These are phyloP conservation scores for Pyrenophora tritici-repentis DNA, from an alignment of 2,329 filamentous ascomycete species.

Conservation along the genomic window DNA sequence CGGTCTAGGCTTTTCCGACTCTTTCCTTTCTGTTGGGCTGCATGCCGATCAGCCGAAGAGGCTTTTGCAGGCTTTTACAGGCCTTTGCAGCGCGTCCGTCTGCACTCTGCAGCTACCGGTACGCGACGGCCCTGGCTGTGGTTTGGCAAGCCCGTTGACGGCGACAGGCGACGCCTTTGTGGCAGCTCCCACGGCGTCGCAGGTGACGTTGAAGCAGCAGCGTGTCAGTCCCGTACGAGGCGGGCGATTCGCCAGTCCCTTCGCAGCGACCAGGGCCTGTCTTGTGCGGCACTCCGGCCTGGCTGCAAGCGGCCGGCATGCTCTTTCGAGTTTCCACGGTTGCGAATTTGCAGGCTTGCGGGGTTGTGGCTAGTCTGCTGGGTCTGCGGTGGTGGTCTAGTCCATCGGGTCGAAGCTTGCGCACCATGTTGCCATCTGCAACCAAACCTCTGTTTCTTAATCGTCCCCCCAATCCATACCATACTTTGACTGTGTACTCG, in stretches of 20 bases:
- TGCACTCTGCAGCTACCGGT: slow-evolving; percentile 8
- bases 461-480: slow-evolving; percentile 2
- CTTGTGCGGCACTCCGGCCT: background rate
- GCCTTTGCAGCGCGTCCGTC: no score
- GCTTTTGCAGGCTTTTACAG: background rate
- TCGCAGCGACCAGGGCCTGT: no score
- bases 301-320: slow-evolving; percentile 8
- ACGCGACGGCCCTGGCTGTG: slow-evolving; percentile 6
- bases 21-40: slow-evolving; percentile 21
- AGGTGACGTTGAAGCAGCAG: no score
- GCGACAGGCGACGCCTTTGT: background rate
- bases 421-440: slow-evolving; percentile 8
- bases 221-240: no score
- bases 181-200: no score
- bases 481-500: background rate
- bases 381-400: slow-evolving; percentile 4
- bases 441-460: slow-evolving; percentile 10
- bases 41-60: slow-evolving; percentile 22
- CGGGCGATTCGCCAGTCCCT: no score
- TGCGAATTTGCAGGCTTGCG: slow-evolving; percentile 7
- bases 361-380: slow-evolving; percentile 6
- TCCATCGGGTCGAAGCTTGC: slow-evolving; percentile 8
- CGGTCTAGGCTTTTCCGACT: slow-evolving; percentile 18
- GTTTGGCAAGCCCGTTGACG: slow-evolving; percentile 10
- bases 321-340: slow-evolving; percentile 1